These are phyloP conservation scores for Camillea tinctor DNA, from an alignment of 2,329 filamentous ascomycete species.

Conservation along the genomic window DNA sequence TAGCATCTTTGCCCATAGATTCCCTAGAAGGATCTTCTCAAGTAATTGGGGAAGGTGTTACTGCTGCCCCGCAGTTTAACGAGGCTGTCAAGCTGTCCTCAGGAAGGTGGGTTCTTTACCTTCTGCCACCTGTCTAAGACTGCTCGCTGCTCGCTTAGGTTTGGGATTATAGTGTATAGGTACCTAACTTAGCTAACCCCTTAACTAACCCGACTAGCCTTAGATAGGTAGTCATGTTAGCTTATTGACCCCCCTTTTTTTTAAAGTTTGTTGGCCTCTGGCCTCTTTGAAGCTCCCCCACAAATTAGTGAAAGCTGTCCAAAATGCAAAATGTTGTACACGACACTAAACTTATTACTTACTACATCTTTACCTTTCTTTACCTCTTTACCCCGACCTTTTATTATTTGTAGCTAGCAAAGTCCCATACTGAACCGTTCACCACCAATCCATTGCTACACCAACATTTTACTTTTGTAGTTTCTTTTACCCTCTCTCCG, in stretches of 20 bases:
- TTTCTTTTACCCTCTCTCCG: background rate
- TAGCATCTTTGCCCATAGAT: too few relatives aligned
- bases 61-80: background rate
- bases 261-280: background rate
- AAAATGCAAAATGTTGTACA: conserved; percentile 29
- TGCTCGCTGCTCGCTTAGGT: background rate
- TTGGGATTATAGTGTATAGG: too few relatives aligned
- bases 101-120: too few relatives aligned
- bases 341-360: conserved; percentile 10
- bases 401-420: conserved; percentile 1
- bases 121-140: background rate
- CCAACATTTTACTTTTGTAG: background rate
- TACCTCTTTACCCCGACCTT: conserved; percentile 6
- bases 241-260: background rate
- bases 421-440: conserved; percentile 1
- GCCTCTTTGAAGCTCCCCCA: conserved; percentile 26
- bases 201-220: background rate
- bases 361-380: conserved; percentile 2
- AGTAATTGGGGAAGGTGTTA: background rate
- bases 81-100: background rate
- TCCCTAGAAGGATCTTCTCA: too few relatives aligned
- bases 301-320: conserved; percentile 37
- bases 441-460: background rate
- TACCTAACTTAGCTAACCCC: too few relatives aligned
- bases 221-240: too few relatives aligned